These are phyloP conservation scores for Chamaenerion angustifolium DNA, from an alignment of 345 rosid genomes.

Conservation along the genomic window DNA sequence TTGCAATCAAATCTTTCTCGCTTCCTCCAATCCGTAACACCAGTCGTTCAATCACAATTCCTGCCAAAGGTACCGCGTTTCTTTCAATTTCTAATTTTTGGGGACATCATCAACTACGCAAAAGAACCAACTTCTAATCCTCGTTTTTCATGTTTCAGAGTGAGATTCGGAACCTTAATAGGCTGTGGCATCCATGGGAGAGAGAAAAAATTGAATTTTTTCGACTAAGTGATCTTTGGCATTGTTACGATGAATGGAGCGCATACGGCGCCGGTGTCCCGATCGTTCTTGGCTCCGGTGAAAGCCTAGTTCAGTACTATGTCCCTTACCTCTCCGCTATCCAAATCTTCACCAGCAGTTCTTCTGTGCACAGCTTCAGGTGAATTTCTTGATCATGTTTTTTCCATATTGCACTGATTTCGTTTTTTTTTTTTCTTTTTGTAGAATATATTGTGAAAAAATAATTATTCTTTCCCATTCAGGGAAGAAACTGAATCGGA, in stretches of 20 bases:
- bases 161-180: slow-evolving; percentile 72
- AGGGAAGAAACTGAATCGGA: slow-evolving; percentile 84
- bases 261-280: slow-evolving; percentile 49
- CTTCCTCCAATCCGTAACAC: slow-evolving; percentile 86
- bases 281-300: slow-evolving; percentile 19
- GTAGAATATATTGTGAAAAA: neutral
- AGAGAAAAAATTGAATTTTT: slow-evolving; percentile 37
- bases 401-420: neutral
- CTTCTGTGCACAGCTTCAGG: slow-evolving; percentile 35
- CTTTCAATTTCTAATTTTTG: neutral
- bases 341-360: slow-evolving; percentile 33
- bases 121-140: neutral
- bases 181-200: slow-evolving; percentile 37
- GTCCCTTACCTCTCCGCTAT: slow-evolving; percentile 45
- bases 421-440: too few relatives aligned
- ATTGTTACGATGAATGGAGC: slow-evolving; percentile 42
- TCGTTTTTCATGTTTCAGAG: slow-evolving; percentile 22
- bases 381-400: neutral
- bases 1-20: slow-evolving; percentile 74
- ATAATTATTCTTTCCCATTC: neutral
- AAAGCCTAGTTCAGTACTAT: slow-evolving; percentile 38
- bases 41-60: slow-evolving; percentile 57
- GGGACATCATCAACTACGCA: neutral
- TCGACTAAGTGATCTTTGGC: slow-evolving; percentile 35
- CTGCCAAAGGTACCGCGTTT: slow-evolving; percentile 55